These are phyloP conservation scores for Cladobotryum mycophilum DNA, from an alignment of 2,329 filamentous ascomycete species.

Conservation along the genomic window DNA sequence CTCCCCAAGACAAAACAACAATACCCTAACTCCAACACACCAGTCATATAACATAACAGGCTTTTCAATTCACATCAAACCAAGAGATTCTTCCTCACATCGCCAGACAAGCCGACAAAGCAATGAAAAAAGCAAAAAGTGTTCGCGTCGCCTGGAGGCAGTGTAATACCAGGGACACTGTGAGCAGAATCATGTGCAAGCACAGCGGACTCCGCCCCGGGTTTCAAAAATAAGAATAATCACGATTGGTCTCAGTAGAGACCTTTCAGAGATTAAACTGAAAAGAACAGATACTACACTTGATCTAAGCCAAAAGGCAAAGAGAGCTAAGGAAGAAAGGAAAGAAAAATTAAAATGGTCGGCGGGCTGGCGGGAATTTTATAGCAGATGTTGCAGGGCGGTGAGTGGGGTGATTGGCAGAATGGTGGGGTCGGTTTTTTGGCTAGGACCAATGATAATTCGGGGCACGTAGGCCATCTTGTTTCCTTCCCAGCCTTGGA, in stretches of 20 bases:
- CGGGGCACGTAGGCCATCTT: not conserved
- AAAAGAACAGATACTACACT: constrained; percentile 96
- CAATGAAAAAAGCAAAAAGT: constrained; percentile 32
- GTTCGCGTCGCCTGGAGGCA: constrained; percentile 36
- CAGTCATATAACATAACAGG: not conserved
- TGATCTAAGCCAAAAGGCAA: constrained; percentile 70
- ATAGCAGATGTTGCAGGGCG: constrained; percentile 13
- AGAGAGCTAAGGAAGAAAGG: constrained; percentile 33
- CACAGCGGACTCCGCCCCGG: constrained; percentile 28
- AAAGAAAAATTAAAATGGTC: constrained; percentile 12
- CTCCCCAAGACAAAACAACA: too few relatives aligned
- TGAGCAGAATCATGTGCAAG: constrained; percentile 32
- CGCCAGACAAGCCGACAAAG: constrained; percentile 15
- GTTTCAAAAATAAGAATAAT: constrained; percentile 65
- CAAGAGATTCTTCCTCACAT: constrained; percentile 11
- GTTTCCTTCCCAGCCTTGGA: too few relatives aligned
- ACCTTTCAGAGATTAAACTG: constrained; percentile 92
- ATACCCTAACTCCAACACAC: not conserved
- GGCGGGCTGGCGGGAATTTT: constrained; percentile 11
- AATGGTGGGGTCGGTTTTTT: not conserved
- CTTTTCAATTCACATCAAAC: too few relatives aligned
- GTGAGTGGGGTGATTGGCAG: constrained; percentile 14
- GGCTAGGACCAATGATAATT: not conserved
- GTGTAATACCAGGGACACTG: constrained; percentile 39
- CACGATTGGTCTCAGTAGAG: constrained; percentile 63